These are phyloP conservation scores for Leishmania gerbilli DNA, from an alignment of 208 protist species.

Conservation along the genomic window DNA sequence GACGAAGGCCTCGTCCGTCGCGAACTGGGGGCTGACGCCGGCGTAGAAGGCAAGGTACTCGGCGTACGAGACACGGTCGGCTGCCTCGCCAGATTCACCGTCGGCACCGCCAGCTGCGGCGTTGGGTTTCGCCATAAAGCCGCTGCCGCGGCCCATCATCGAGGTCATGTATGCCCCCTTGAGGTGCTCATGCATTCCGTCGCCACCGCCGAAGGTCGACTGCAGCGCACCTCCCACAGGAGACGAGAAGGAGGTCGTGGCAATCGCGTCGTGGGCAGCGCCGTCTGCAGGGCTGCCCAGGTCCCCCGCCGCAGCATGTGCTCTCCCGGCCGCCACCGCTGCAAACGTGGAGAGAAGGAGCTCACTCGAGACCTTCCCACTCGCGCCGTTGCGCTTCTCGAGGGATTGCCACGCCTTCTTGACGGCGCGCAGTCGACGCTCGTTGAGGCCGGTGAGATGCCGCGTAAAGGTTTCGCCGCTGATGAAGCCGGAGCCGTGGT, in stretches of 20 bases:
- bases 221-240: conserved; percentile 6
- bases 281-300: background rate
- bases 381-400: conserved; percentile 32
- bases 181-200: conserved; percentile 7
- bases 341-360: conserved; percentile 38
- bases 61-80: conserved; percentile 38
- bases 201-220: conserved; percentile 20
- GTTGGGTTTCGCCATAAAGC: background rate
- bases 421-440: conserved; percentile 67
- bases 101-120: background rate
- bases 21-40: conserved; percentile 53
- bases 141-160: background rate
- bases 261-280: background rate
- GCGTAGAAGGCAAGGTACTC: conserved; percentile 85
- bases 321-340: conserved; percentile 1
- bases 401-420: conserved; percentile 62
- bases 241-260: background rate
- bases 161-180: conserved; percentile 23
- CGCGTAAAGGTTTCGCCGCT: conserved; percentile 61
- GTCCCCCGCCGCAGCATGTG: background rate
- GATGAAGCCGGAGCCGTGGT: conserved; percentile 59
- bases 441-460: conserved; percentile 79
- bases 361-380: conserved; percentile 33
- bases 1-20: conserved; percentile 77
- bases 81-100: background rate